Percentiles rank a stretch among this genome's conserved stretches.
Evolutionary conservation across 140 eudicot species (phyloP).

Genomic region (Cichorium intybus): DNA sequence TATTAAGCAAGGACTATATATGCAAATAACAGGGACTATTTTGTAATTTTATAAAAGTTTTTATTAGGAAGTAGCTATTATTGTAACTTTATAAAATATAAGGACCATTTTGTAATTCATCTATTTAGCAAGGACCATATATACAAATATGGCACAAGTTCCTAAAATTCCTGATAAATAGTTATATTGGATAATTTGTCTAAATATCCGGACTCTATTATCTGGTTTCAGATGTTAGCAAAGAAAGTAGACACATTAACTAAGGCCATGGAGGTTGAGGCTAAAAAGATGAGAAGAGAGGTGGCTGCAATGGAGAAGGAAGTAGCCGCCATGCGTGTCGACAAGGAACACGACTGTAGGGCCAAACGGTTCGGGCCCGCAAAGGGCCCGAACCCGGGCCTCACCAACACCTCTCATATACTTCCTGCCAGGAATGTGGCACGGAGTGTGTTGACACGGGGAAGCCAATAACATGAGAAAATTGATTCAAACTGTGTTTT

Average conservation of each 20-base stretch:
- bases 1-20: no score
- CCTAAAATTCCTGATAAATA: no score
- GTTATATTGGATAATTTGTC: background rate
- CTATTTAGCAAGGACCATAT: no score
- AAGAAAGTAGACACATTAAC: conserved; percentile 92
- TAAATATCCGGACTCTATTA: no score
- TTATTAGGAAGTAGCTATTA: no score
- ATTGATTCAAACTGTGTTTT: background rate
- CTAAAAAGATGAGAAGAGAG: conserved; percentile 90
- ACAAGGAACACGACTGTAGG: conserved; percentile 78
- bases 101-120: no score
- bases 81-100: no score
- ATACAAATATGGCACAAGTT: no score
- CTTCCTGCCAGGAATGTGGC: conserved; percentile 63
- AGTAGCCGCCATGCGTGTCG: conserved; percentile 91
- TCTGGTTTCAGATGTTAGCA: conserved; percentile 73
- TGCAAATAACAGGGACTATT: no score
- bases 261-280: conserved; percentile 97
- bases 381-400: no score
- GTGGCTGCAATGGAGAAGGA: conserved; percentile 99
- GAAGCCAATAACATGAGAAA: conserved; percentile 55
- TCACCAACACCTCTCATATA: conserved; percentile 61
- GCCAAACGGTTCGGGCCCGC: conserved; percentile 61
- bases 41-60: no score
- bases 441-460: conserved; percentile 65